phyloP scores from a whole-genome alignment of 306 rosid species.

The Sicyos edulis region DNA sequence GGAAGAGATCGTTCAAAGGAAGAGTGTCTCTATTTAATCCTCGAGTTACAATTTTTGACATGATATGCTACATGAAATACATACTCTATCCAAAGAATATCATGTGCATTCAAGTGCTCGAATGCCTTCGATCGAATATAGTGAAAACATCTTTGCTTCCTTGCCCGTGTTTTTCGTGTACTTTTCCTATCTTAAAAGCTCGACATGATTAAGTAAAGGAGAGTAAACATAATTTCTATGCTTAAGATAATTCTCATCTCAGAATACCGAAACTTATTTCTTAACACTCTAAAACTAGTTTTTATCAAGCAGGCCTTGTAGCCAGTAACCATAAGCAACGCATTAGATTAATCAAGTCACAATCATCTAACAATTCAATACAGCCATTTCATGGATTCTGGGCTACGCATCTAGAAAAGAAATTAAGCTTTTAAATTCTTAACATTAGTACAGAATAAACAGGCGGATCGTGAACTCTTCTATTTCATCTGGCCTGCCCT shows the following conservation, averaged over 20 bases:
- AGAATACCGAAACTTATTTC: background rate
- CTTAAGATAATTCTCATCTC: background rate
- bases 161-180: background rate
- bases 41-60: background rate
- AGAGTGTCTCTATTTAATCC: slow-evolving; percentile 42
- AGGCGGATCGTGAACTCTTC: background rate
- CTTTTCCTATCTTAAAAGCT: background rate
- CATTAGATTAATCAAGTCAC: background rate
- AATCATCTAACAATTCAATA: background rate
- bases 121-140: background rate
- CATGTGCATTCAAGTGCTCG: background rate
- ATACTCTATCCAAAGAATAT: background rate
- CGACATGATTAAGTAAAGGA: background rate
- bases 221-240: no score
- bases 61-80: background rate
- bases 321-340: background rate
- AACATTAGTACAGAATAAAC: background rate
- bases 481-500: background rate
- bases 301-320: background rate
- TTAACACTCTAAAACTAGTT: background rate
- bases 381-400: slow-evolving; percentile 1
- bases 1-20: slow-evolving; percentile 53
- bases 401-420: background rate
- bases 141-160: background rate
- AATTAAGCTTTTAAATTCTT: background rate